Percentiles rank a stretch among this genome's conserved stretches.
phyloP scores from a whole-genome alignment of 192 early-diverging fungal genomes.

The Phycomyces blakesleeanus region DNA sequence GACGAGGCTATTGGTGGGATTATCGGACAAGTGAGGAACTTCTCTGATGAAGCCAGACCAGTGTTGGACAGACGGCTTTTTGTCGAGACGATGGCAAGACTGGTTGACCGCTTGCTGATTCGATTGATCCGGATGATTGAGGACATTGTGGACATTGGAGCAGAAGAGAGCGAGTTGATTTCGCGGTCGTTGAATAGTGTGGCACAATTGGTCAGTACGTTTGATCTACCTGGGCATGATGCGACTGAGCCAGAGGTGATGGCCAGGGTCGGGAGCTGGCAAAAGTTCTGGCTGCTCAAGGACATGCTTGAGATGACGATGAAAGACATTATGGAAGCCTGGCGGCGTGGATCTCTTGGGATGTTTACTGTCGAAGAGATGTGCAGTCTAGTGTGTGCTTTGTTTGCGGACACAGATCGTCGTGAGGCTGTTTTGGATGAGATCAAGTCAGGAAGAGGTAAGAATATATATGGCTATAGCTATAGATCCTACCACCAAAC shows the following conservation, averaged over 20 bases:
- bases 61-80: slow-evolving; percentile 21
- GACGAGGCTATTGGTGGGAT: slow-evolving; percentile 1
- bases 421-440: slow-evolving; percentile 46
- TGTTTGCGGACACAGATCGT: slow-evolving; percentile 55
- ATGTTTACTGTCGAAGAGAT: slow-evolving; percentile 48
- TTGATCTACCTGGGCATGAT: slow-evolving; percentile 22
- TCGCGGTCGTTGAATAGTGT: slow-evolving; percentile 23
- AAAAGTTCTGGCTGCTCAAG: slow-evolving; percentile 47
- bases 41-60: slow-evolving; percentile 7
- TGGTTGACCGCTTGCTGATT: slow-evolving; percentile 16
- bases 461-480: background rate
- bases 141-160: slow-evolving; percentile 31
- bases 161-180: slow-evolving; percentile 25
- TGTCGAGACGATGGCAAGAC: slow-evolving; percentile 16
- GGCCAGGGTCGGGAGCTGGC: slow-evolving; percentile 32
- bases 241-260: slow-evolving; percentile 8
- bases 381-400: slow-evolving; percentile 43
- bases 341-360: slow-evolving; percentile 38
- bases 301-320: slow-evolving; percentile 54
- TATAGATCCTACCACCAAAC: too few species aligned
- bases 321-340: slow-evolving; percentile 52
- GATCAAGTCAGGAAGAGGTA: slow-evolving; percentile 26
- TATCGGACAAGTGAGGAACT: background rate
- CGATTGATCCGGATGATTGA: slow-evolving; percentile 25
- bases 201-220: slow-evolving; percentile 21